phyloP scores from a whole-genome alignment of 2,329 filamentous ascomycete species.

The Purpureocillium lavendulum region DNA sequence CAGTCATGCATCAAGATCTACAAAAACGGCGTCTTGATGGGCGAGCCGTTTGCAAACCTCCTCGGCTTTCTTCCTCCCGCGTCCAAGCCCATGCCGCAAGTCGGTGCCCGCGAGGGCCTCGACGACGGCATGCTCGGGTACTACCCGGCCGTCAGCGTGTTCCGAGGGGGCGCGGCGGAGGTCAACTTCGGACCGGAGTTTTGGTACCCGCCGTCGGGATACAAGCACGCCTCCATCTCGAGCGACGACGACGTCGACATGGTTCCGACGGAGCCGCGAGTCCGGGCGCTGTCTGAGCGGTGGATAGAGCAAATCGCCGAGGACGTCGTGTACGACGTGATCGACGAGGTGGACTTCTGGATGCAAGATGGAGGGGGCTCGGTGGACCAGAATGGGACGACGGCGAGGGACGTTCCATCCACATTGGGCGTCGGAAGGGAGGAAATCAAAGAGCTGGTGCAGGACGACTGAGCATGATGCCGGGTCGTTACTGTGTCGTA shows the following conservation, averaged over 20 bases:
- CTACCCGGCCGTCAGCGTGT: constrained; percentile 87
- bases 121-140: constrained; percentile 96
- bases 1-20: constrained; percentile 81
- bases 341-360: constrained; percentile 93
- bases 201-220: constrained; percentile 71
- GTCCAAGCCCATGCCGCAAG: constrained; percentile 61
- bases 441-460: constrained; percentile 58
- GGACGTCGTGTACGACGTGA: constrained; percentile 84
- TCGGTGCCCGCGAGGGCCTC: constrained; percentile 74
- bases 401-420: constrained; percentile 31
- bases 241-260: constrained; percentile 40
- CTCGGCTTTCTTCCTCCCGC: constrained; percentile 88
- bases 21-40: constrained; percentile 83
- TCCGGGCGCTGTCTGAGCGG: constrained; percentile 63
- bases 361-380: constrained; percentile 55
- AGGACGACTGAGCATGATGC: constrained; percentile 40
- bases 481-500: too few species aligned
- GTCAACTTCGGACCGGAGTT: constrained; percentile 93
- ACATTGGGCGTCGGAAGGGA: constrained; percentile 37
- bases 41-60: constrained; percentile 80
- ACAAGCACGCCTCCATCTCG: constrained; percentile 20
- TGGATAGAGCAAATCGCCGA: constrained; percentile 93
- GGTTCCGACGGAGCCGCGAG: constrained; percentile 17
- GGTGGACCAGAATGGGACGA: constrained; percentile 36
- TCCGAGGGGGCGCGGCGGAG: constrained; percentile 82